These are phyloP conservation scores for Solanum megistacrolobum DNA, from an alignment of 257 asterid genomes.

Conservation along the genomic window DNA sequence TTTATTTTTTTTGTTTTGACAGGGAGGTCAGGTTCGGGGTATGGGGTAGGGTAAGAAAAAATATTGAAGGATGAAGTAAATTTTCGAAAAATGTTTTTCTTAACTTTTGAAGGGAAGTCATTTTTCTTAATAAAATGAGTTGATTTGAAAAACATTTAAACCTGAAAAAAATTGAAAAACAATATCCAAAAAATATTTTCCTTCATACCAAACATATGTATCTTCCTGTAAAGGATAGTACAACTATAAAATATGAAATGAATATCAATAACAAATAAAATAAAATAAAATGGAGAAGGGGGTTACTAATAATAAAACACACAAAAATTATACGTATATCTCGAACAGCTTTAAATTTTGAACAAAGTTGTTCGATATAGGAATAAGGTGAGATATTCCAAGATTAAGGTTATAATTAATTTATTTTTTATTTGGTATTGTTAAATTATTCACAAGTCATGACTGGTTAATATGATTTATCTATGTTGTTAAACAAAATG, in stretches of 20 bases:
- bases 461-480: neutral
- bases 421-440: no score
- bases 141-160: no score
- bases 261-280: neutral
- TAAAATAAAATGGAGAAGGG: neutral
- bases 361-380: neutral
- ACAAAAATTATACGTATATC: neutral
- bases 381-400: neutral
- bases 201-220: neutral
- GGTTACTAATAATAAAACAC: neutral
- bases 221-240: neutral
- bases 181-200: no score
- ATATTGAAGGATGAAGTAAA: no score
- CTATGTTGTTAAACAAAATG: neutral
- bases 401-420: no score
- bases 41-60: neutral
- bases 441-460: no score
- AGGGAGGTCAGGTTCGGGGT: neutral
- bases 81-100: neutral
- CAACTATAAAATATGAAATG: neutral
- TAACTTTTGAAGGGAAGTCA: neutral
- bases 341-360: neutral
- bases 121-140: no score
- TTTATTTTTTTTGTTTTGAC: no score
- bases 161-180: no score